A percentile compares a stretch with the other conserved stretches of the same genome.
These are phyloP conservation scores for Myriosclerotinia curreyana DNA, from an alignment of 2,329 filamentous ascomycete species.

Conservation along the genomic window DNA sequence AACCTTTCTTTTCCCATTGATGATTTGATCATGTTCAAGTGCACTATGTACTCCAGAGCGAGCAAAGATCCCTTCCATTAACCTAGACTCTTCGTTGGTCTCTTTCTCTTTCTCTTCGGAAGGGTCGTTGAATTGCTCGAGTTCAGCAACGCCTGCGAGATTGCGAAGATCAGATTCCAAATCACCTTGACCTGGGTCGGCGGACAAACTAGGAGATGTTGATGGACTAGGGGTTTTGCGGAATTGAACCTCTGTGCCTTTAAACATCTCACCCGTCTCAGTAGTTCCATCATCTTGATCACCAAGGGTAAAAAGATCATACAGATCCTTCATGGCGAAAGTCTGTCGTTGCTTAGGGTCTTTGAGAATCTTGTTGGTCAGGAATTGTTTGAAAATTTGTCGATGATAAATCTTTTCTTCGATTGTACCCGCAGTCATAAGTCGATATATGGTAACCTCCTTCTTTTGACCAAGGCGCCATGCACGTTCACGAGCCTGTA, in stretches of 20 bases:
- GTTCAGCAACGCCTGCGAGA: constrained; percentile 58
- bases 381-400: constrained; percentile 97
- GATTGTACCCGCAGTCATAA: constrained; percentile 98
- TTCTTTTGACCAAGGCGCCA: constrained; percentile 95
- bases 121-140: constrained; percentile 59
- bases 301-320: constrained; percentile 84
- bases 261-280: constrained; percentile 82
- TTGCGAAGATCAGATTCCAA: constrained; percentile 48
- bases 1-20: constrained; percentile 70
- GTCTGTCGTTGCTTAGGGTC: constrained; percentile 91
- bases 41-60: constrained; percentile 84
- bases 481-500: constrained; percentile 91
- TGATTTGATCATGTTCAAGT: constrained; percentile 87
- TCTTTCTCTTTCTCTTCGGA: constrained; percentile 42
- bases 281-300: constrained; percentile 66
- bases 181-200: constrained; percentile 30
- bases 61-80: constrained; percentile 87
- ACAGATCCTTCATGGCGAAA: constrained; percentile 84
- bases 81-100: constrained; percentile 62
- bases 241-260: constrained; percentile 76
- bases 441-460: constrained; percentile 90
- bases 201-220: constrained; percentile 17
- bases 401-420: constrained; percentile 99
- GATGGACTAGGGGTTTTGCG: constrained; percentile 41
- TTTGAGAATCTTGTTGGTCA: constrained; percentile 92